Conservation (phyloP, 2,329 filamentous ascomycete genomes). For the Sporothrix humicola region DNA sequence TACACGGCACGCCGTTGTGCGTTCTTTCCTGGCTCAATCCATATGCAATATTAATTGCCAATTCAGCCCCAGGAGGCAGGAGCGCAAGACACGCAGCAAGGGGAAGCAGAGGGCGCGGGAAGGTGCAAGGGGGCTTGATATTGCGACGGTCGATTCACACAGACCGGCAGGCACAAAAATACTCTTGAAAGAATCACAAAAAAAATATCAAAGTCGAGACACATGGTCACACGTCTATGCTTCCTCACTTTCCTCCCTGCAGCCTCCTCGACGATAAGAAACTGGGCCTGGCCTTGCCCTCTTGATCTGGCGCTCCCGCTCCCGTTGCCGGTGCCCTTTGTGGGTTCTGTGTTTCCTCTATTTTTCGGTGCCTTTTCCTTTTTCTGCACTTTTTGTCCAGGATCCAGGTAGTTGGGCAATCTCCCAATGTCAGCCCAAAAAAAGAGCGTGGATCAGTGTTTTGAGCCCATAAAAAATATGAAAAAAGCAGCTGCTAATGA, state of each 20-base stretch:
- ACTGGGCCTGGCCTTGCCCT: constrained; percentile 17
- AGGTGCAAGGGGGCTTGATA: constrained; percentile 12
- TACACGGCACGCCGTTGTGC: background rate
- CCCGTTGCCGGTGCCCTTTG: constrained; percentile 30
- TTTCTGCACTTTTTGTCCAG: constrained; percentile 19
- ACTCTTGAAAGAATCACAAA: background rate
- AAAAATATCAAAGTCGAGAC: background rate
- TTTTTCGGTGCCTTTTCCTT: constrained; percentile 10
- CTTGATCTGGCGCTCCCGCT: constrained; percentile 34
- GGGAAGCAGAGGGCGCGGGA: background rate
- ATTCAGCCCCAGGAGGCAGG: constrained; percentile 28
- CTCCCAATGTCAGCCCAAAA: background rate
- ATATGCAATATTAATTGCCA: constrained; percentile 23
- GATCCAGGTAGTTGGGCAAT: constrained; percentile 16
- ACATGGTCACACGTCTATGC: background rate
- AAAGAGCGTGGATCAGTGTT: background rate
- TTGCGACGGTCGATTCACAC: background rate
- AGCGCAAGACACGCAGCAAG: constrained; percentile 19
- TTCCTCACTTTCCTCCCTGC: background rate
- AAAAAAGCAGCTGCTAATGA: background rate
- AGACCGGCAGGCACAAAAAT: background rate
- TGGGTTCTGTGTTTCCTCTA: constrained; percentile 14
- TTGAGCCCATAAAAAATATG: background rate
- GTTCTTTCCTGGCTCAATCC: background rate
- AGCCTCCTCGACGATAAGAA: background rate